Base-by-base conservation (phyloP, 805 yeast species). In the Isabelozyma pseudorhagii region DNA sequence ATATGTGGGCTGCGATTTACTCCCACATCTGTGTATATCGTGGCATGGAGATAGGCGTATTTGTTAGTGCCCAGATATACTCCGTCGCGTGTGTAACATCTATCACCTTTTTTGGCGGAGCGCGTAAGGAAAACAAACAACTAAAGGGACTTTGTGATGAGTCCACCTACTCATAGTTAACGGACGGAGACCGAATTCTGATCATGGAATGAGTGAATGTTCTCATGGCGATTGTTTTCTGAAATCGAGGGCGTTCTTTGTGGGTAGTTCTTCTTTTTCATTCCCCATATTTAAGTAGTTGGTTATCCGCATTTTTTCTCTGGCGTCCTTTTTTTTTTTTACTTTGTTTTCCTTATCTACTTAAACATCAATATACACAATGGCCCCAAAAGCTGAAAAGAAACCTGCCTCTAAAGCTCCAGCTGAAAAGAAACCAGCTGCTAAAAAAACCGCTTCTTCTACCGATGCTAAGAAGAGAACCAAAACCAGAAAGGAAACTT, bases 401-500 rank as follows among this genome's bases (percentile, higher is more conserved):
- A 80, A 82, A 69, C 85, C 85, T 64, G 98, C 97, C 74, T 92
- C 97, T 67, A 92, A 92, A 79, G 96, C 96, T 61, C 97, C 97
- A 69, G 96, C 96, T 75, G 96, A 88, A 77, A 89, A 90, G 85
- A 90, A 89, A 80, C 89, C 89, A 69, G 82, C 77, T 54, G 94
- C 97, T 71, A 91, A 89, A 82, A 89, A 96, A 70, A 82, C 96
- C 58, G 76, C 96, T 60, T 79, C 89, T 57, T 69, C 87, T 61
- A 81, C 84, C 51, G 92, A 84, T 67, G 75, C 85, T 72, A 91
- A 90, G 84, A 92, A 88, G 87, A 90, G 96, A 82, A 71, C 89
- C 62, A 92, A 91, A 87, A 78, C 92, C 66, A 90, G 97, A 85
- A 91, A 90, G 87, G 97, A 93, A 81, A 90, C 97, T 59, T 93